These are phyloP conservation scores for Cordyceps militaris DNA, from an alignment of 2,329 filamentous ascomycete species.

Conservation along the genomic window DNA sequence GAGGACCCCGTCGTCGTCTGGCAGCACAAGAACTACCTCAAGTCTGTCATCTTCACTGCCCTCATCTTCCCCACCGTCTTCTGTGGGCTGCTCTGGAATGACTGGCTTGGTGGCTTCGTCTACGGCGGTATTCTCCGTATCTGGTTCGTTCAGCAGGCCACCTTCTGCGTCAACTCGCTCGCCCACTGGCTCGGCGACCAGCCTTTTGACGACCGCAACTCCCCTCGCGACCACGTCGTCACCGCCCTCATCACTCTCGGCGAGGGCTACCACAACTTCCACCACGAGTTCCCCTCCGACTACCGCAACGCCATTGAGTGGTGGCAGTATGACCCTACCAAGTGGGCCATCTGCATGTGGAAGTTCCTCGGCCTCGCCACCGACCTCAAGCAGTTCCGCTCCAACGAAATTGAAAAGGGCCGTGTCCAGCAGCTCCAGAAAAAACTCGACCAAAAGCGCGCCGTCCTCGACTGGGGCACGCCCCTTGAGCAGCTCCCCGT, in stretches of 20 bases:
- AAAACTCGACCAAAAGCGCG: conserved; percentile 84
- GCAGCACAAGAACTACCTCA: conserved; percentile 84
- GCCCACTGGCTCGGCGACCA: conserved; percentile 90
- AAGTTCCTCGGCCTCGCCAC: conserved; percentile 79
- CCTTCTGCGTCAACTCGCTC: conserved; percentile 87
- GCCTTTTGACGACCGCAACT: conserved; percentile 89
- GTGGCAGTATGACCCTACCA: conserved; percentile 88
- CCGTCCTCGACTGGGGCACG: conserved; percentile 76
- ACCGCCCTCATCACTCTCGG: conserved; percentile 80
- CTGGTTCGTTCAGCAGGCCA: conserved; percentile 86
- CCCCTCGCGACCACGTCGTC: conserved; percentile 79
- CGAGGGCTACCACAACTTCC: conserved; percentile 92
- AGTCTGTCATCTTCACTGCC: conserved; percentile 70
- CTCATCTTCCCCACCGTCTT: conserved; percentile 69
- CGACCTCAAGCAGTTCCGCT: conserved; percentile 83
- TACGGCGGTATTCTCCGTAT: conserved; percentile 81
- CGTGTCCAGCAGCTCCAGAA: conserved; percentile 84
- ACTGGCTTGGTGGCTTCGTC: conserved; percentile 75
- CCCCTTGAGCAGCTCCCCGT: conserved; percentile 81
- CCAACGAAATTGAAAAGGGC: conserved; percentile 90
- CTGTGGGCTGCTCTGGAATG: conserved; percentile 71
- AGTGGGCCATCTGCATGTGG: conserved; percentile 81
- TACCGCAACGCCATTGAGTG: conserved; percentile 89
- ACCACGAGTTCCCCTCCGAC: conserved; percentile 89
- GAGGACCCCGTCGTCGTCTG: conserved; percentile 78